Conservation (phyloP, 495 filamentous ascomycete genomes). For the Penicillium antarcticum region DNA sequence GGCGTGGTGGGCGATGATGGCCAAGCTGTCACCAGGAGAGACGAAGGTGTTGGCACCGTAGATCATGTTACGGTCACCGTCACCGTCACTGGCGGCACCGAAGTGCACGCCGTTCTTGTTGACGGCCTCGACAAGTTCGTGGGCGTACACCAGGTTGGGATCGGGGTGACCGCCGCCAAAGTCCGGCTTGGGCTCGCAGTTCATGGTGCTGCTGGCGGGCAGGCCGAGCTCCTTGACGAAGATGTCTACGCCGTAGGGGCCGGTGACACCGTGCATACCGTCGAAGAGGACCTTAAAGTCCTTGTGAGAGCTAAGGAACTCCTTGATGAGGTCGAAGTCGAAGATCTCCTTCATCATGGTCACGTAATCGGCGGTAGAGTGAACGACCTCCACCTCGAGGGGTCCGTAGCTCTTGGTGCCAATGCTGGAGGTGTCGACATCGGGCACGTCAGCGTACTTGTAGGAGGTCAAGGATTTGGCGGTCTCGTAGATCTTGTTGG, state of each 20-base stretch:
- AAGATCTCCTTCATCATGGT: slow-evolving; percentile 97
- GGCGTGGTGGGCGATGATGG: slow-evolving; percentile 96
- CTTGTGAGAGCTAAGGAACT: slow-evolving; percentile 76
- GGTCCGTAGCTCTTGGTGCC: slow-evolving; percentile 79
- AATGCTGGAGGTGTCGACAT: slow-evolving; percentile 78
- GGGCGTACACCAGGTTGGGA: slow-evolving; percentile 97
- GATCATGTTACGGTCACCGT: slow-evolving; percentile 99
- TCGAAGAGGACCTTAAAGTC: slow-evolving; percentile 98
- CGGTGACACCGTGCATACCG: slow-evolving; percentile 89
- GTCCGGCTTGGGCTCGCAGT: slow-evolving; percentile 88
- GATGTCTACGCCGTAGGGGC: slow-evolving; percentile 89
- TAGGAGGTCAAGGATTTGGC: slow-evolving; percentile 87
- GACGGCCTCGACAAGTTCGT: slow-evolving; percentile 89
- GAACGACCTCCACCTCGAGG: slow-evolving; percentile 91
- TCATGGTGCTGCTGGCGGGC: slow-evolving; percentile 73
- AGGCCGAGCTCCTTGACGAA: slow-evolving; percentile 92
- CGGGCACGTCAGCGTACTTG: slow-evolving; percentile 83
- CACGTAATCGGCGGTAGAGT: slow-evolving; percentile 87
- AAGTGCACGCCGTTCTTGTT: slow-evolving; percentile 91
- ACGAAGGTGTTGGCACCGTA: slow-evolving; percentile 96
- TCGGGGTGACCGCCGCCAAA: slow-evolving; percentile 97
- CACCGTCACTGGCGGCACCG: slow-evolving; percentile 92
- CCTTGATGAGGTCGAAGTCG: slow-evolving; percentile 91
- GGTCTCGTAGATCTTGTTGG: slow-evolving; percentile 92
- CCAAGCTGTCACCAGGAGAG: slow-evolving; percentile 92